These are phyloP conservation scores for Colletotrichum sp. DNA, from an alignment of 2,329 filamentous ascomycete species.

Conservation along the genomic window DNA sequence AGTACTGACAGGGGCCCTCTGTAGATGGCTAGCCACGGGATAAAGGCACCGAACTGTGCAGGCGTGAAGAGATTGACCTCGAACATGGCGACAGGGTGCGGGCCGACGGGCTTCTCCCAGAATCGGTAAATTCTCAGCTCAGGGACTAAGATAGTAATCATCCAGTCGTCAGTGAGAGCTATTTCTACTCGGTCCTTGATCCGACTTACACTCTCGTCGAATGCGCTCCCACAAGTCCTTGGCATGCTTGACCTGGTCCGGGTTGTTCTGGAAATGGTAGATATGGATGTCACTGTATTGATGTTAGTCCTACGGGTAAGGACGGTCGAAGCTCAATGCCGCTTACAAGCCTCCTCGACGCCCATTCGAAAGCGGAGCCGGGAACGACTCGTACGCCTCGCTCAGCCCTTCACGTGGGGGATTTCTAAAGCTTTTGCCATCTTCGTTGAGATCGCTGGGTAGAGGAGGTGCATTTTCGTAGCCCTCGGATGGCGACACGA, in stretches of 20 bases:
- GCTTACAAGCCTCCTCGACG: conserved; percentile 73
- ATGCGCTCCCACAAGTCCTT: conserved; percentile 78
- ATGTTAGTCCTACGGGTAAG: neutral
- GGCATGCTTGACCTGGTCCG: conserved; percentile 70
- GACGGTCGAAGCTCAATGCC: neutral
- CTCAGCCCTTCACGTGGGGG: conserved; percentile 65
- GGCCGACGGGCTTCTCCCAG: conserved; percentile 79
- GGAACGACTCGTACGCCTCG: conserved; percentile 73
- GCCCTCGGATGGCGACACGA: conserved; percentile 62
- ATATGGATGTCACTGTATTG: conserved; percentile 75
- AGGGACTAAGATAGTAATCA: conserved; percentile 64
- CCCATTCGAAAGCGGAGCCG: conserved; percentile 70
- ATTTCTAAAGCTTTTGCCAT: conserved; percentile 82
- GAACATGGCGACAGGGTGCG: conserved; percentile 87
- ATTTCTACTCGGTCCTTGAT: neutral
- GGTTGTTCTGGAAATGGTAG: conserved; percentile 75
- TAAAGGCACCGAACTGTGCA: conserved; percentile 86
- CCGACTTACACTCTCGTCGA: conserved; percentile 73
- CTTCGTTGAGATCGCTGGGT: conserved; percentile 63
- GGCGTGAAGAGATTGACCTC: conserved; percentile 90
- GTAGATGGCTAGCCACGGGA: conserved; percentile 84
- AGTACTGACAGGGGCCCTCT: conserved; percentile 80
- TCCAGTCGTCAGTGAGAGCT: neutral
- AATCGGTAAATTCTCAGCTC: conserved; percentile 83
- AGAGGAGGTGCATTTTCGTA: conserved; percentile 63